phyloP scores from a whole-genome alignment of 176 grass and related monocot genomes.

The Secale cereale region DNA sequence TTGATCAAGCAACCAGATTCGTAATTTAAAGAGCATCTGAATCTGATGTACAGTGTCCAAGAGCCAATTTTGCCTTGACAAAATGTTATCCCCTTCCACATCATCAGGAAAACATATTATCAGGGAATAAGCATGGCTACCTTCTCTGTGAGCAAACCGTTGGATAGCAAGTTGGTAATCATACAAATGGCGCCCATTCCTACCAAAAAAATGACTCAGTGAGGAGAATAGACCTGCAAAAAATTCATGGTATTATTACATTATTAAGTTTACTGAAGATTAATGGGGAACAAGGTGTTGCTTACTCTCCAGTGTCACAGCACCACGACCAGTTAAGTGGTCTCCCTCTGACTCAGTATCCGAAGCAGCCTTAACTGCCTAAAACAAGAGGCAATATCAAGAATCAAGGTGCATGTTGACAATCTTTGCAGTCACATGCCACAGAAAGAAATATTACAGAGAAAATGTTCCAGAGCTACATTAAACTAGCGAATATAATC shows the following conservation, averaged over 20 bases:
- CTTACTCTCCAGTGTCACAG: constrained; percentile 80
- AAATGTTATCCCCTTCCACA: background rate
- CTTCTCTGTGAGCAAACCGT: constrained; percentile 70
- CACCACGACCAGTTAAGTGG: constrained; percentile 59
- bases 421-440: background rate
- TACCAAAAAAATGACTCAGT: constrained; percentile 71
- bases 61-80: background rate
- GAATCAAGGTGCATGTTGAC: background rate
- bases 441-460: background rate
- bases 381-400: constrained; percentile 18
- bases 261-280: constrained; percentile 26
- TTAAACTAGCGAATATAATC: constrained; percentile 14
- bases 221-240: constrained; percentile 84
- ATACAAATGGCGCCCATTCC: constrained; percentile 48
- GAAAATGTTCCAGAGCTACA: background rate
- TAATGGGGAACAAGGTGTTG: constrained; percentile 7
- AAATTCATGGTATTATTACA: constrained; percentile 13
- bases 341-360: constrained; percentile 66
- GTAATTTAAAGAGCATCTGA: constrained; percentile 24
- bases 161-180: constrained; percentile 97
- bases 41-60: background rate
- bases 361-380: constrained; percentile 87
- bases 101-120: background rate
- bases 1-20: background rate
- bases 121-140: constrained; percentile 23